Base-by-base conservation (phyloP, 306 rosid species). In the Corylus avellana region DNA sequence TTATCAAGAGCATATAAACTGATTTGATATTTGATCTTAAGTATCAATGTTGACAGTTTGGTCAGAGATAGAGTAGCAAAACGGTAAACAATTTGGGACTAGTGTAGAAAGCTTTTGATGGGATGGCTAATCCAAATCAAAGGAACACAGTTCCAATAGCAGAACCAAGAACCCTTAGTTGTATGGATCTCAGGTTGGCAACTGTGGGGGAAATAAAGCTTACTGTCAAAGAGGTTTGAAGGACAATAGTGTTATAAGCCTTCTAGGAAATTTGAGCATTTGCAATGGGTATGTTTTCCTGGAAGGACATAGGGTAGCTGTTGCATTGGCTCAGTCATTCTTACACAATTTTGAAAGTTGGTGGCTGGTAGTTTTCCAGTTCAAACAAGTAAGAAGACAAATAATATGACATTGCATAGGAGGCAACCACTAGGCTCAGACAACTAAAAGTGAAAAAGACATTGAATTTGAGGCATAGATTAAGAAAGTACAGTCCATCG, bases 401-500 rank as follows among this genome's bases (percentile, higher is more conserved):
- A 66, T 17, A 27, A 81, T 74, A 53, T 67, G 53, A 47, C 32
- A 44, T 4, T 58, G 64, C 68, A 48, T 73, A 68, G 76, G 59
- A 42, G 73, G 75, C 37, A 62, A 18, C 73, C 58, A 56, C 70
- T 78, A 76, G 62, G 27, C 25, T 63, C 69, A 49, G 42, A 63
- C 50, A 72, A 61, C 58, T 63, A 80, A 50, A 84, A 77, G 78
- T 57, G 74, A 27, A 32, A 83, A 78, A 69, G 44, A 58, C 20
- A 80, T 66, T 77, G 42, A 50, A 78, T 27, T 74, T 29, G 68
- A 78, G 88, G 29, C 56, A 74, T 79, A 54, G 81, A 75, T 70
- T 25, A 83, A 81, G 83, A 81, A 80, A 53, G 79, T 96, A 96
- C 99, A 93, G 91, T 84, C 98, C 99, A 64, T 93, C 96, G 37